phyloP scores from a whole-genome alignment of 1,139 yeast species.

The Pichia sp. region DNA sequence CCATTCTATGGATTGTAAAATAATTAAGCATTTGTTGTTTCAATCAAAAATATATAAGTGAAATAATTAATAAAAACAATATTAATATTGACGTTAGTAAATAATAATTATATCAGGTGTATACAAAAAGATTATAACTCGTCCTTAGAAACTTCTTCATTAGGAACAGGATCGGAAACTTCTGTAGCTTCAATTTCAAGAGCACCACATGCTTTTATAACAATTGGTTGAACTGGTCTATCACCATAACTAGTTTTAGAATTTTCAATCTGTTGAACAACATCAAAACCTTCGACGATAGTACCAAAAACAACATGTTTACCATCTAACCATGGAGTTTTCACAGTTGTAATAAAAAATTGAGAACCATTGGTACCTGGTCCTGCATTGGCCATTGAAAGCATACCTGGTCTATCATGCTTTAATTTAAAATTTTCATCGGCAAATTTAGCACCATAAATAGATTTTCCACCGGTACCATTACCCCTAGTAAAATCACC shows the following conservation, averaged over 20 bases:
- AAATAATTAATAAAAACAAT: too few relatives aligned
- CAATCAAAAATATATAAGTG: too few relatives aligned
- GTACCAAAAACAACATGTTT: slow-evolving; percentile 59
- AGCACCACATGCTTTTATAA: slow-evolving; percentile 42
- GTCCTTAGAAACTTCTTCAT: slow-evolving; percentile 18
- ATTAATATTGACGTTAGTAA: too few relatives aligned
- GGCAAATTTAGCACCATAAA: slow-evolving; percentile 49
- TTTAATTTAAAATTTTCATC: slow-evolving; percentile 53
- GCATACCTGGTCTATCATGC: slow-evolving; percentile 53
- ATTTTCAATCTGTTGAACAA: slow-evolving; percentile 46
- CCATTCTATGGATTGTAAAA: too few relatives aligned
- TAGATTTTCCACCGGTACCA: slow-evolving; percentile 57
- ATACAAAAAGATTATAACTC: slow-evolving; percentile 20
- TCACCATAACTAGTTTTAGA: slow-evolving; percentile 48
- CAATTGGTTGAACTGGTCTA: slow-evolving; percentile 43
- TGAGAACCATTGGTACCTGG: slow-evolving; percentile 56
- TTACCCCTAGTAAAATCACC: slow-evolving; percentile 57
- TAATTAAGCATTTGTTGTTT: too few relatives aligned
- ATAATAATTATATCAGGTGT: background rate
- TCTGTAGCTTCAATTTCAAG: slow-evolving; percentile 22
- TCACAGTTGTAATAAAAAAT: slow-evolving; percentile 54
- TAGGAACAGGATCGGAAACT: background rate
- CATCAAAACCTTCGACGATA: slow-evolving; percentile 50
- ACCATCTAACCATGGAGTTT: slow-evolving; percentile 51
- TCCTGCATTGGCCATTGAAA: slow-evolving; percentile 61